Percentiles rank a stretch among this genome's conserved stretches.
These are phyloP conservation scores for Arthroderma sp. DNA, from an alignment of 2,329 filamentous ascomycete genomes.

Conservation along the genomic window DNA sequence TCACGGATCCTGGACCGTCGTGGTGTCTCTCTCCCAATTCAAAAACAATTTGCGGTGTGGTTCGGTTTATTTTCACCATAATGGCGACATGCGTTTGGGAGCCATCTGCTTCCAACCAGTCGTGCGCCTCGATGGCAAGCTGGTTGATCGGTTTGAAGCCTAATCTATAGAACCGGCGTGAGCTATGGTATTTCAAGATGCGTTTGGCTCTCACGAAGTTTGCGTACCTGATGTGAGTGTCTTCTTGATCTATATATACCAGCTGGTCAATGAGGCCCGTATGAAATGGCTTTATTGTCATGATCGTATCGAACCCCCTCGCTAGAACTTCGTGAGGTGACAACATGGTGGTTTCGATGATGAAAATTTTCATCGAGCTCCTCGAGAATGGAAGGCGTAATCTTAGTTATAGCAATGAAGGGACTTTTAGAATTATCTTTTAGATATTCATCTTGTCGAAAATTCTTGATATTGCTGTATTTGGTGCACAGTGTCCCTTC, in stretches of 20 bases:
- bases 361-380: neutral
- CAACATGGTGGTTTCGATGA: neutral
- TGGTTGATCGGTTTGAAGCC: slow-evolving; percentile 1
- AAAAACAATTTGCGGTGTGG: slow-evolving; percentile 1
- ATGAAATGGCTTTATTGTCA: neutral
- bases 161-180: slow-evolving; percentile 1
- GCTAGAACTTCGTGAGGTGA: neutral
- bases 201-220: neutral
- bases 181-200: slow-evolving; percentile 1
- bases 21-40: neutral
- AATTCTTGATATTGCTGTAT: slow-evolving; percentile 1
- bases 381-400: neutral
- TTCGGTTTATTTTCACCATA: slow-evolving; percentile 3
- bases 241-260: neutral
- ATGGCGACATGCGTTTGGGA: slow-evolving; percentile 2
- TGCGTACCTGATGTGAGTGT: neutral
- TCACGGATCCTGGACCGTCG: too few relatives aligned
- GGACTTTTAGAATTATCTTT: neutral
- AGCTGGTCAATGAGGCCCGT: neutral
- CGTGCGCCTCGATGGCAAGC: slow-evolving; percentile 6
- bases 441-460: neutral
- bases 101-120: slow-evolving; percentile 5
- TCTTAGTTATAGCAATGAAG: neutral
- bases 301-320: neutral
- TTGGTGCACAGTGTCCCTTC: neutral